Conservation (phyloP, 2,329 filamentous ascomycete genomes). For the Geosmithia flava region DNA sequence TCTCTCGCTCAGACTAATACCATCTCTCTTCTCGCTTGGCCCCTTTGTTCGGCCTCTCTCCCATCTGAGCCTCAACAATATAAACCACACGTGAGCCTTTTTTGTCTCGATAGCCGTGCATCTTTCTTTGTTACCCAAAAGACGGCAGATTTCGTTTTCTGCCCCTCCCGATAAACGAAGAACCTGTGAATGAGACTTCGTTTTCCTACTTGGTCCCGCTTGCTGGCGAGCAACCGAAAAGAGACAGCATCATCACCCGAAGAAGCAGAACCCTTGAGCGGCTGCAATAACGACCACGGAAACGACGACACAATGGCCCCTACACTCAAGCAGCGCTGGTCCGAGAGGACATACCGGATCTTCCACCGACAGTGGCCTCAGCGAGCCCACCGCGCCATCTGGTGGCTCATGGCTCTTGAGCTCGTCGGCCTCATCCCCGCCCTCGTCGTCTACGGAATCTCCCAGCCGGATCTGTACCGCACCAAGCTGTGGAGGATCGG, state of each 20-base stretch:
- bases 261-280: background rate
- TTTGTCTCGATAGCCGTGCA: too few species aligned
- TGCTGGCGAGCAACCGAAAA: constrained; percentile 1
- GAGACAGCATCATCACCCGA: background rate
- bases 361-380: constrained; percentile 47
- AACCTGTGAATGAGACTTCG: background rate
- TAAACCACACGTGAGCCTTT: too few species aligned
- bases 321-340: constrained; percentile 7
- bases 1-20: too few species aligned
- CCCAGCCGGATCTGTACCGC: constrained; percentile 61
- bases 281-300: background rate
- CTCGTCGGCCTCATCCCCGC: constrained; percentile 51
- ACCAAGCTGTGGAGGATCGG: constrained; percentile 64
- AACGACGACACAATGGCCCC: constrained; percentile 1
- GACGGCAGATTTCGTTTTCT: too few species aligned
- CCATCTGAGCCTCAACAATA: too few species aligned
- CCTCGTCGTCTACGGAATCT: constrained; percentile 60
- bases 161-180: too few species aligned
- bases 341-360: constrained; percentile 30
- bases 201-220: background rate
- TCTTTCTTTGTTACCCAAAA: too few species aligned
- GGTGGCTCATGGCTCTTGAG: constrained; percentile 53
- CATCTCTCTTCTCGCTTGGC: background rate
- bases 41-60: background rate
- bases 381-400: constrained; percentile 38